Percentiles rank a stretch among this genome's conserved stretches.
phyloP scores from a whole-genome alignment of 768 basidiomycete genomes.

The Clitopilus passeckerianus region DNA sequence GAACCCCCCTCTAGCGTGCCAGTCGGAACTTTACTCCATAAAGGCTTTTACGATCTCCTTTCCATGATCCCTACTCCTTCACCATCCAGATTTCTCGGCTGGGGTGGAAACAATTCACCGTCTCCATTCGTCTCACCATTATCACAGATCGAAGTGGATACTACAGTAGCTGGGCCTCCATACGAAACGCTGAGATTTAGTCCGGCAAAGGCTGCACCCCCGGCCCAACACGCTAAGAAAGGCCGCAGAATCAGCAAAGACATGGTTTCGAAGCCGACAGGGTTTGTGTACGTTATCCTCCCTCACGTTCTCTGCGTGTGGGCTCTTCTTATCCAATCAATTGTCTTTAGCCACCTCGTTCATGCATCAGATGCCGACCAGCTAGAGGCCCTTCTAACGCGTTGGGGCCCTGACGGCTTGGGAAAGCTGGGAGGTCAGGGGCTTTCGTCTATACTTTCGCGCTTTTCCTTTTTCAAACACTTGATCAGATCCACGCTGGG shows the following conservation, averaged over 20 bases:
- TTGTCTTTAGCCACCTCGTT: constrained; percentile 66
- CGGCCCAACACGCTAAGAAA: constrained; percentile 39
- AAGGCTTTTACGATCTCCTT: constrained; percentile 86
- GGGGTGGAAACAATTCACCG: constrained; percentile 24
- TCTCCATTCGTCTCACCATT: constrained; percentile 8
- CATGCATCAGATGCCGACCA: constrained; percentile 91
- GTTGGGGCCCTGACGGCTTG: constrained; percentile 86
- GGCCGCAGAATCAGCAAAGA: constrained; percentile 76
- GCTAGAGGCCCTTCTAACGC: constrained; percentile 77
- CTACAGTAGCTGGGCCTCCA: constrained; percentile 57
- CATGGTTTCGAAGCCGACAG: constrained; percentile 81
- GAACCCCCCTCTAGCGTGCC: constrained; percentile 47
- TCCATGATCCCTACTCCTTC: constrained; percentile 72
- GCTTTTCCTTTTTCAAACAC: neutral
- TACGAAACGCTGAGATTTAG: constrained; percentile 53
- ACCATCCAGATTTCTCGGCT: constrained; percentile 64
- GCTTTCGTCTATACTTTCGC: constrained; percentile 2
- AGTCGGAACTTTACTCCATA: constrained; percentile 73
- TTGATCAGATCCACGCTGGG: constrained; percentile 81
- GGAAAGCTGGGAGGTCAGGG: constrained; percentile 81
- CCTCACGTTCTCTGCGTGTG: constrained; percentile 1
- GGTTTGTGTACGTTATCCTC: constrained; percentile 63
- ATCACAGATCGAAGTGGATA: neutral
- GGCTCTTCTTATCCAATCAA: constrained; percentile 15
- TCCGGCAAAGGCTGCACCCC: constrained; percentile 24